phyloP scores from a whole-genome alignment of 2,329 filamentous ascomycete species.

The Akanthomyces muscarius region DNA sequence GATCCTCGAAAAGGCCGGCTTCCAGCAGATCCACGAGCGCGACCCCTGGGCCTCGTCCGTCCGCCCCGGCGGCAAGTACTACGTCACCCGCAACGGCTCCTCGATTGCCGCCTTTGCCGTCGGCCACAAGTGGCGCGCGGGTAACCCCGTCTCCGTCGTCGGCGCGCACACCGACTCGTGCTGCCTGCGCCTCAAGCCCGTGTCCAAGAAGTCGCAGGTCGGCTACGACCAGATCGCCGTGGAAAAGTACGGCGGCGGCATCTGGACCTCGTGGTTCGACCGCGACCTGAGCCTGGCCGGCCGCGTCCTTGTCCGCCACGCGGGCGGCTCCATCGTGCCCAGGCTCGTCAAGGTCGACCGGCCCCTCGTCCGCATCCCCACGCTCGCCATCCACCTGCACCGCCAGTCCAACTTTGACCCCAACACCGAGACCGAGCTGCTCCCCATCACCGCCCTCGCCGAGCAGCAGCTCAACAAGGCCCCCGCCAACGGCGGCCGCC shows the following conservation, averaged over 20 bases:
- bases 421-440: slow-evolving; percentile 95
- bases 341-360: slow-evolving; percentile 87
- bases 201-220: slow-evolving; percentile 80
- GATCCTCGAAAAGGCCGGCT: slow-evolving; percentile 77
- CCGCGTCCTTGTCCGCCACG: slow-evolving; percentile 72
- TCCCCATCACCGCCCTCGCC: slow-evolving; percentile 85
- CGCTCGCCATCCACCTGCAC: slow-evolving; percentile 89
- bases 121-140: slow-evolving; percentile 84
- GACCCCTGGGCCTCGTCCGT: slow-evolving; percentile 81
- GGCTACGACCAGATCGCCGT: slow-evolving; percentile 94
- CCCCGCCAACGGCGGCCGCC: slow-evolving; percentile 39
- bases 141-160: slow-evolving; percentile 87
- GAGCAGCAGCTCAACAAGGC: slow-evolving; percentile 83
- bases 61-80: slow-evolving; percentile 89
- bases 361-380: slow-evolving; percentile 88
- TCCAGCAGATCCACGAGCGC: slow-evolving; percentile 82
- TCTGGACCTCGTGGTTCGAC: slow-evolving; percentile 99
- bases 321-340: slow-evolving; percentile 66
- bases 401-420: slow-evolving; percentile 82
- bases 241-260: slow-evolving; percentile 92
- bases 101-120: slow-evolving; percentile 92
- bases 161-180: slow-evolving; percentile 96
- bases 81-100: slow-evolving; percentile 87
- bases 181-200: slow-evolving; percentile 86
- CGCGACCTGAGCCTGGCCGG: slow-evolving; percentile 89